A percentile compares a stretch with the other conserved stretches of the same genome.
These are phyloP conservation scores for Blastomyces gilchristii DNA, from an alignment of 2,329 filamentous ascomycete species.

Conservation along the genomic window DNA sequence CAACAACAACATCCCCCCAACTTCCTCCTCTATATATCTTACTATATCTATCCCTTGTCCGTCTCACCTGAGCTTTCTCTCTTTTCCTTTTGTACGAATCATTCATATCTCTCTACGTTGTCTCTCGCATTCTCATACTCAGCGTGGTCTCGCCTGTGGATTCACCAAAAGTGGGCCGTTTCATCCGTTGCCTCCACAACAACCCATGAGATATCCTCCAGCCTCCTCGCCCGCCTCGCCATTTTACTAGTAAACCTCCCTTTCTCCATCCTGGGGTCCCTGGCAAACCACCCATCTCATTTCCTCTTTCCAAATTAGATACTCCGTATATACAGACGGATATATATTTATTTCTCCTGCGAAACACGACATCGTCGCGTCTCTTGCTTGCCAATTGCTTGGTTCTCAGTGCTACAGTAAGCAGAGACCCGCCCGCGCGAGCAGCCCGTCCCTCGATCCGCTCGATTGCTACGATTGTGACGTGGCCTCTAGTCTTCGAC, in stretches of 20 bases:
- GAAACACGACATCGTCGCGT: not conserved
- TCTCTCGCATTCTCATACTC: not conserved
- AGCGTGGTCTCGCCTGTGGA: not conserved
- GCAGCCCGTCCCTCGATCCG: not conserved
- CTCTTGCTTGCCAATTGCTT: not conserved
- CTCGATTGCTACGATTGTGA: not conserved
- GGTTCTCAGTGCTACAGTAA: not conserved
- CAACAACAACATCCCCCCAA: not conserved
- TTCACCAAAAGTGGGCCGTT: not conserved
- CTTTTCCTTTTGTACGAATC: not conserved
- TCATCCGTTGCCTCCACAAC: slow-evolving; percentile 6
- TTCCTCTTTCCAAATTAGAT: not conserved
- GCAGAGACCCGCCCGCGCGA: not conserved
- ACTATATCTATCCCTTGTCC: not conserved
- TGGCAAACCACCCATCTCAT: not conserved
- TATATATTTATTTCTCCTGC: not conserved
- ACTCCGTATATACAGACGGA: not conserved
- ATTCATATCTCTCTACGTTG: not conserved
- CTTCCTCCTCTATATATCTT: not conserved
- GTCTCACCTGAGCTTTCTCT: not conserved
- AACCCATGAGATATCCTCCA: not conserved
- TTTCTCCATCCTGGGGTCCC: not conserved
- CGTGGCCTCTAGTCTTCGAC: not conserved
- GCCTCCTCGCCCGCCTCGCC: not conserved
- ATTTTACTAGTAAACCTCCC: not conserved